Base-by-base conservation (phyloP, 2,329 filamentous ascomycete genomes). In the Xenosphaeropsis pyriputrescens region DNA sequence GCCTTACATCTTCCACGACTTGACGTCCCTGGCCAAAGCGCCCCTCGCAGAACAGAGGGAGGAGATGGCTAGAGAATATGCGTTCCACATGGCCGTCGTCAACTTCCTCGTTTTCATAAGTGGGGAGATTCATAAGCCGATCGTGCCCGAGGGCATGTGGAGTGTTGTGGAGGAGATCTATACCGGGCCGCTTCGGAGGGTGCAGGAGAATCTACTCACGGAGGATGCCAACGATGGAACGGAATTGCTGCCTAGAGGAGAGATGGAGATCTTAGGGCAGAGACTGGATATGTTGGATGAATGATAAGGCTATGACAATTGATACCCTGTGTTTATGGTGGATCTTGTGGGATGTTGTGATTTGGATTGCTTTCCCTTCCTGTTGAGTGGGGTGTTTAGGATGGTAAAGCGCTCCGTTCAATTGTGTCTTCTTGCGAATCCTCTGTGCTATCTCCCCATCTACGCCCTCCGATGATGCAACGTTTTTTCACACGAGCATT, bases 71-170 rank as follows among this genome's bases (percentile, higher is more conserved):
- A 60, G 64, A 43, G 68, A 68, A 35, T 61, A 63, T 36, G 58
- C 67, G 2, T 71, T 77, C 42, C 59, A 77, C 38, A 57, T 77
- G 43, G 71, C 77, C 45, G 68, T 68, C 0, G 67, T 68, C 41
- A 79, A 78, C 47, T 75, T 79, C 51, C 65, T 68, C 6, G 63
- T 71, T 37, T 72, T 77, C 45, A 55, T 77, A 15, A 67, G 70
- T 47, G 57, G 57, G 4, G 60, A 64, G 6, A 57, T 54, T 15
- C 67, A 63, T 51, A 57, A 54, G 39, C 55, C 64, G 33, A 51
- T 75, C 5, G 62, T 73, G 8, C 74, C 75, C 1, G 57, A 56
- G 2, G 70, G 69, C 1, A 72, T 76, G 67, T 63, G 65, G 1
- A 62, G 64, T 7, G 67, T 71, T 1, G 67, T 78, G 16, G 67